Conservation (phyloP, 495 filamentous ascomycete genomes). For the Cercophora samala region DNA sequence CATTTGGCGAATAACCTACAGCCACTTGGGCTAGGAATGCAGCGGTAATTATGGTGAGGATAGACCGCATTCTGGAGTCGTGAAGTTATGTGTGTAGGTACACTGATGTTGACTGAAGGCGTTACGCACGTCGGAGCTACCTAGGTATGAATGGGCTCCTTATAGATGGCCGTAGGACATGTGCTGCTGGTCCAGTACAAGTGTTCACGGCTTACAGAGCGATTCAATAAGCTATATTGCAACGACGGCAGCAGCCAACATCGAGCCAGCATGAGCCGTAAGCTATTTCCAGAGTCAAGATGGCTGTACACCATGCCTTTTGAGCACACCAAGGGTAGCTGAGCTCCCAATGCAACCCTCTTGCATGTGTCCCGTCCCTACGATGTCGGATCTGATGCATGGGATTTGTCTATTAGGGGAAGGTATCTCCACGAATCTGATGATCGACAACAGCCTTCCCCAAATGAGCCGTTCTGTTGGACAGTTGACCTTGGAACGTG, state of each 20-base stretch:
- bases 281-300: not conserved
- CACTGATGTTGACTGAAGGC: too few species aligned
- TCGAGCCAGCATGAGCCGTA: not conserved
- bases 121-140: too few species aligned
- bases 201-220: not conserved
- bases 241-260: not conserved
- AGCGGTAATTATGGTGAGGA: not conserved
- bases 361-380: not conserved
- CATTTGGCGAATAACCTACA: not conserved
- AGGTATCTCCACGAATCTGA: not conserved
- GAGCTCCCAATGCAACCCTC: conserved; percentile 5
- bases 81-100: too few species aligned
- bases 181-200: too few species aligned
- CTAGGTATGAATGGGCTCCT: not conserved
- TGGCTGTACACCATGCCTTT: not conserved
- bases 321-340: not conserved
- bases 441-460: conserved; percentile 2
- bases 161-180: not conserved
- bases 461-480: not conserved
- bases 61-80: not conserved
- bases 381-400: not conserved
- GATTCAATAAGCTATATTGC: not conserved
- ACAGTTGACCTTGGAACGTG: not conserved
- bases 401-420: conserved; percentile 2
- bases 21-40: not conserved